Evolutionary conservation across 2,329 filamentous ascomycete species (phyloP).

Genomic region (Claviceps sp.): DNA sequence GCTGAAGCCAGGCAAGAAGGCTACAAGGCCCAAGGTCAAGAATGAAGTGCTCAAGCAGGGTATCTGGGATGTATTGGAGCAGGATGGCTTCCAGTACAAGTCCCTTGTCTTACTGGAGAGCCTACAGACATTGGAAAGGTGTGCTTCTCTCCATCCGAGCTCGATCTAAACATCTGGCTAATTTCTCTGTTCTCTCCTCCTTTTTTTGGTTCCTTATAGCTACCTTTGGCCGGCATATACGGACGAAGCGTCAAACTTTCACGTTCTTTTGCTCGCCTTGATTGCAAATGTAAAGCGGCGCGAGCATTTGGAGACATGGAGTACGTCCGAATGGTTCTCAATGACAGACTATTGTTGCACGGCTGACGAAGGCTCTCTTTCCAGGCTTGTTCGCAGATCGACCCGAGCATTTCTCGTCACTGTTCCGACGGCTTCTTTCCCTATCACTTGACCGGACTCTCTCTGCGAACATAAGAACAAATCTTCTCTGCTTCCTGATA

Average conservation of each 20-base stretch:
- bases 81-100: slow-evolving; percentile 63
- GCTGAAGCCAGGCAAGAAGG: slow-evolving; percentile 52
- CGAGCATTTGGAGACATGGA: slow-evolving; percentile 80
- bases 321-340: slow-evolving; percentile 28
- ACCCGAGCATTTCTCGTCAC: slow-evolving; percentile 68
- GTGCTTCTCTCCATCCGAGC: slow-evolving; percentile 5
- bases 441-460: slow-evolving; percentile 65
- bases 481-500: slow-evolving; percentile 83
- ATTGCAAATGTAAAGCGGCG: slow-evolving; percentile 80
- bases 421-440: slow-evolving; percentile 82
- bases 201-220: slow-evolving; percentile 25
- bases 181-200: neutral
- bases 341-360: slow-evolving; percentile 3
- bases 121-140: slow-evolving; percentile 79
- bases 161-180: neutral
- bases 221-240: slow-evolving; percentile 92
- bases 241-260: slow-evolving; percentile 80
- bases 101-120: slow-evolving; percentile 77
- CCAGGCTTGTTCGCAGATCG: slow-evolving; percentile 62
- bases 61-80: slow-evolving; percentile 81
- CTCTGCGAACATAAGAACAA: slow-evolving; percentile 53
- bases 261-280: slow-evolving; percentile 74
- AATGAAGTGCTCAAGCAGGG: slow-evolving; percentile 76
- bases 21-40: slow-evolving; percentile 57
- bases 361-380: slow-evolving; percentile 7